Evolutionary conservation across 495 filamentous ascomycete species (phyloP).

Genomic region (Extremus antarcticus): DNA sequence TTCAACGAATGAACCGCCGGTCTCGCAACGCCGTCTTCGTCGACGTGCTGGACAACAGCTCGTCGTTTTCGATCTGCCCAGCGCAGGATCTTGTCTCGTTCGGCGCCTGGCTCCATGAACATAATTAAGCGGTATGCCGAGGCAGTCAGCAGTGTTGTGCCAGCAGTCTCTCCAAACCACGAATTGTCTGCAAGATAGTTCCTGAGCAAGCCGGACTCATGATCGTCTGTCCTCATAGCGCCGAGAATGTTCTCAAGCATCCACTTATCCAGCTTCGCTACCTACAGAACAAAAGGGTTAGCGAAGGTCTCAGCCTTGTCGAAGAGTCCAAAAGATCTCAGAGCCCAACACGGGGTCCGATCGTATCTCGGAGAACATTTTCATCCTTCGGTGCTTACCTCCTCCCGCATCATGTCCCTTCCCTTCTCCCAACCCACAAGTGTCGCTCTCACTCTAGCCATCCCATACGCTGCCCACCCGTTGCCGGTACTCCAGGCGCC

Average conservation of each 20-base stretch:
- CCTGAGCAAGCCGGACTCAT: slow-evolving; percentile 34
- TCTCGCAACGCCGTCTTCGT: slow-evolving; percentile 31
- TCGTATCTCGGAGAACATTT: no score
- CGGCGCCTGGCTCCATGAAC: slow-evolving; percentile 34
- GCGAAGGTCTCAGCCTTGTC: no score
- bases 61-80: slow-evolving; percentile 38
- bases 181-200: slow-evolving; percentile 41
- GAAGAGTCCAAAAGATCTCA: no score
- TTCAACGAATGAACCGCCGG: slow-evolving; percentile 41
- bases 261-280: slow-evolving; percentile 28
- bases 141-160: slow-evolving; percentile 37
- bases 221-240: slow-evolving; percentile 33
- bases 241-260: slow-evolving; percentile 41
- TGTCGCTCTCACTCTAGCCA: slow-evolving; percentile 40
- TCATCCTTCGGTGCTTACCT: slow-evolving; percentile 24
- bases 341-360: no score
- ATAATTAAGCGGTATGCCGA: slow-evolving; percentile 37
- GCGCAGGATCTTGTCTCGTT: slow-evolving; percentile 25
- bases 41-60: slow-evolving; percentile 28
- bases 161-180: slow-evolving; percentile 44
- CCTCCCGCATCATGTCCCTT: slow-evolving; percentile 20
- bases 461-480: slow-evolving; percentile 42
- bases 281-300: no score
- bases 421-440: slow-evolving; percentile 30
- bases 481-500: slow-evolving; percentile 44